A percentile compares a stretch with the other conserved stretches of the same genome.
Conservation (phyloP, 345 rosid genomes). For the Lepidium africanum region DNA sequence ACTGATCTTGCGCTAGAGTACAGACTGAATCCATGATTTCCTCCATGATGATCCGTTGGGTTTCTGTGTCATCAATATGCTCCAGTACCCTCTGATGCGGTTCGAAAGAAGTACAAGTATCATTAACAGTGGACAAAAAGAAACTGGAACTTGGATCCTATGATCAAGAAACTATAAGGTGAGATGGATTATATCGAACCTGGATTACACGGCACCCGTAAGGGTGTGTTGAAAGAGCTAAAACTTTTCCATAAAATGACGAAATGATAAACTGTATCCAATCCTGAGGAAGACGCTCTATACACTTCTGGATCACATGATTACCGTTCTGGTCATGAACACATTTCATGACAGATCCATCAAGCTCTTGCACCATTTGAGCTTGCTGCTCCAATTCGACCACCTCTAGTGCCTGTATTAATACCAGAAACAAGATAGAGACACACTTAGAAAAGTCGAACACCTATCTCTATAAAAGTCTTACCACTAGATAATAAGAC, state of each 20-base stretch:
- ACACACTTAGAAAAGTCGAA: background rate
- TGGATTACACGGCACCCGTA: slow-evolving; percentile 99
- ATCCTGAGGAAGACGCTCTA: slow-evolving; percentile 83
- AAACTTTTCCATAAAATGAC: slow-evolving; percentile 80
- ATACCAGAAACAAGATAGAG: background rate
- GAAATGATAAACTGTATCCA: slow-evolving; percentile 76
- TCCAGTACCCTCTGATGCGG: slow-evolving; percentile 76
- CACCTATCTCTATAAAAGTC: background rate
- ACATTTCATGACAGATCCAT: slow-evolving; percentile 83
- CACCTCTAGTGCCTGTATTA: slow-evolving; percentile 79
- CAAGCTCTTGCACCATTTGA: slow-evolving; percentile 77
- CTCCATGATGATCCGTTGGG: slow-evolving; percentile 72
- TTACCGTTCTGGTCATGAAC: slow-evolving; percentile 97
- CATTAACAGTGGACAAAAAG: background rate
- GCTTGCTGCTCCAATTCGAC: slow-evolving; percentile 68
- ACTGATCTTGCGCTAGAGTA: slow-evolving; percentile 82
- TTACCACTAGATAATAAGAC: background rate
- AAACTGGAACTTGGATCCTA: background rate
- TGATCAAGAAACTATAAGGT: background rate
- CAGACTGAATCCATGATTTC: slow-evolving; percentile 79
- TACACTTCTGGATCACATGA: slow-evolving; percentile 96
- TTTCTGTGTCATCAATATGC: slow-evolving; percentile 56
- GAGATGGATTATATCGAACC: slow-evolving; percentile 33
- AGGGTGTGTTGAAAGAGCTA: slow-evolving; percentile 85
- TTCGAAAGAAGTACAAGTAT: background rate